phyloP scores from a whole-genome alignment of 805 yeast genomes.

The Candida sphagnicola region DNA sequence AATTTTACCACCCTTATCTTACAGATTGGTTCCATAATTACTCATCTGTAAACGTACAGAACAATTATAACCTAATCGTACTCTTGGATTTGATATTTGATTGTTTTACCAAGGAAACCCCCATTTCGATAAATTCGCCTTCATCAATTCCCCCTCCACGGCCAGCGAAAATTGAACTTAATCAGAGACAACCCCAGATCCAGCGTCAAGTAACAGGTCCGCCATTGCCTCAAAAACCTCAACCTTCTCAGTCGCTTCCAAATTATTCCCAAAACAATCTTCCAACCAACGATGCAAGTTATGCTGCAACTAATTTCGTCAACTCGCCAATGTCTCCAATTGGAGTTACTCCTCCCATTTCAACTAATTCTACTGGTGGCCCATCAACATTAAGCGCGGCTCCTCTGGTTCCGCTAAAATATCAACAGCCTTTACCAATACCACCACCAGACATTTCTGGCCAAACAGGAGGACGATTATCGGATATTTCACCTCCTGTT shows the following conservation, averaged over 20 bases:
- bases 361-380: neutral
- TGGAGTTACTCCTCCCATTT: slow-evolving; percentile 1
- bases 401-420: slow-evolving; percentile 25
- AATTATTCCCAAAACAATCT: neutral
- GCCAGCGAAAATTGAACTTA: slow-evolving; percentile 11
- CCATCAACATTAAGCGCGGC: too few species aligned
- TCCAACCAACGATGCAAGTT: too few species aligned
- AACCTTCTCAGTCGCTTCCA: neutral
- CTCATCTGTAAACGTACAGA: slow-evolving; percentile 4
- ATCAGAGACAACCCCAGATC: slow-evolving; percentile 11
- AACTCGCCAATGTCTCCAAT: too few species aligned
- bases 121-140: slow-evolving; percentile 37
- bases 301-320: too few species aligned
- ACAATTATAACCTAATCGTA: slow-evolving; percentile 23
- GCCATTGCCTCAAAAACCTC: slow-evolving; percentile 21
- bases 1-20: slow-evolving; percentile 63
- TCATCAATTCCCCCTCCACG: slow-evolving; percentile 10
- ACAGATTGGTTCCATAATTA: slow-evolving; percentile 47
- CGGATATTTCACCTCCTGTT: neutral
- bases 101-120: slow-evolving; percentile 40
- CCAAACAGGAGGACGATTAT: too few species aligned
- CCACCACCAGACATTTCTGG: too few species aligned
- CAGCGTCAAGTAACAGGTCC: slow-evolving; percentile 18
- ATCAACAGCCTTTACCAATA: slow-evolving; percentile 29
- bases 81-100: slow-evolving; percentile 27